These are phyloP conservation scores for Rhodotorula mucilaginosa DNA, from an alignment of 1,284 basidiomycete species.

Conservation along the genomic window DNA sequence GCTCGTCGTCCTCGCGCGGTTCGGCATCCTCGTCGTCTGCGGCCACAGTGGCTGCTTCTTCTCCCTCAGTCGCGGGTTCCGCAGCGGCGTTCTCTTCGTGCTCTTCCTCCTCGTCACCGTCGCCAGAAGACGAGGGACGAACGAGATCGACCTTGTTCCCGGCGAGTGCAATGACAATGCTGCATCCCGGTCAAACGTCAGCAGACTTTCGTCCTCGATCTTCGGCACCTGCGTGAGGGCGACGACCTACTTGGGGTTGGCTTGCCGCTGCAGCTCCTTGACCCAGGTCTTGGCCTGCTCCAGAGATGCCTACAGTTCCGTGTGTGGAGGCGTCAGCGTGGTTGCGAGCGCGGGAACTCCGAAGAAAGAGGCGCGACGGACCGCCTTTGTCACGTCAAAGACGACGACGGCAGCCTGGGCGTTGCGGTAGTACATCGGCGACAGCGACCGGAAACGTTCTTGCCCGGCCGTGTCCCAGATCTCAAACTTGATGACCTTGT, in stretches of 20 bases:
- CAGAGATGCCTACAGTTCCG: conserved; percentile 62
- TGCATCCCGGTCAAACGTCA: conserved; percentile 46
- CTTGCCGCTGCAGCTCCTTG: conserved; percentile 97
- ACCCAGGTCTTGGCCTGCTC: conserved; percentile 99
- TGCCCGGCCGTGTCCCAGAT: conserved; percentile 96
- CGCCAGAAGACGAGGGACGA: conserved; percentile 46
- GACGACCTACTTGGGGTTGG: conserved; percentile 69
- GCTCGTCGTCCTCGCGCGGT: conserved; percentile 50
- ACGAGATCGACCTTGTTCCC: conserved; percentile 72
- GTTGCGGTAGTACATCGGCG: conserved; percentile 93
- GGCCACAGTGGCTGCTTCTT: conserved; percentile 62
- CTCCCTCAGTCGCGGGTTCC: conserved; percentile 57
- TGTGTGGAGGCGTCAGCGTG: not conserved
- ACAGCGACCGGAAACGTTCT: conserved; percentile 82
- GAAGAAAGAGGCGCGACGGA: conserved; percentile 8
- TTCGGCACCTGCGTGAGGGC: not conserved
- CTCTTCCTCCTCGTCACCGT: conserved; percentile 43
- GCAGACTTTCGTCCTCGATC: no score
- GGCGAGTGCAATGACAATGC: conserved; percentile 95
- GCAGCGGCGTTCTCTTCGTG: conserved; percentile 50
- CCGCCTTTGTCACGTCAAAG: conserved; percentile 89
- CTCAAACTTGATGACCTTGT: conserved; percentile 88
- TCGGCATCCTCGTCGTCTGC: conserved; percentile 74
- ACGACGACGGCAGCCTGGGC: conserved; percentile 98
- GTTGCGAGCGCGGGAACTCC: not conserved